Percentiles rank a stretch among this genome's conserved stretches.
phyloP scores from a whole-genome alignment of 768 basidiomycete genomes.

The Rhizopogon vinicolor region DNA sequence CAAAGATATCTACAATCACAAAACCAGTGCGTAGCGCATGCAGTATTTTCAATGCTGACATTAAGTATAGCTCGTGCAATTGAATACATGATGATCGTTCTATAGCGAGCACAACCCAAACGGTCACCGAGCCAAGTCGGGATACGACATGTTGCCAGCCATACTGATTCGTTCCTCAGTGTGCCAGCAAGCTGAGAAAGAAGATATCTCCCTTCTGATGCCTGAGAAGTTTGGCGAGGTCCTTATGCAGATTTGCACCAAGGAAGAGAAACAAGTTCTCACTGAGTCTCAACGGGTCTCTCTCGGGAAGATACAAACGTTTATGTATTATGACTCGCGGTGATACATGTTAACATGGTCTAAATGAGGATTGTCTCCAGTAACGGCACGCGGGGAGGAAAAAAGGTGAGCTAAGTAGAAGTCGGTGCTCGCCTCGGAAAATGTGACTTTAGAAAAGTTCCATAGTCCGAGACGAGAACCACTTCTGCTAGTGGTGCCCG shows the following conservation, averaged over 20 bases:
- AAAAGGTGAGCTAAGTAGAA: no score
- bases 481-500: no score
- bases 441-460: no score
- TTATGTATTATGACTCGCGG: no score
- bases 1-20: conserved; percentile 80
- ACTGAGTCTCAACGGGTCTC: no score
- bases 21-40: conserved; percentile 45
- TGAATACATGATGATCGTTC: conserved; percentile 82
- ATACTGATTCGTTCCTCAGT: conserved; percentile 26
- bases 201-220: conserved; percentile 62
- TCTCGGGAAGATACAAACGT: no score
- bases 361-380: no score
- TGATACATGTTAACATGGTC: no score
- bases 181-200: conserved; percentile 38
- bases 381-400: no score
- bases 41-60: neutral
- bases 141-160: neutral
- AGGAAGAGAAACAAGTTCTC: conserved; percentile 32
- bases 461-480: no score
- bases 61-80: conserved; percentile 57
- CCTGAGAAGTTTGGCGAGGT: conserved; percentile 66
- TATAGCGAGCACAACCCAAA: conserved; percentile 63
- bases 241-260: conserved; percentile 66
- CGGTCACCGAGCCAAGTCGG: conserved; percentile 37
- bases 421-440: no score